Evolutionary conservation across 2,329 filamentous ascomycete genomes (phyloP).

Genomic region (Fusarium duplospermum): DNA sequence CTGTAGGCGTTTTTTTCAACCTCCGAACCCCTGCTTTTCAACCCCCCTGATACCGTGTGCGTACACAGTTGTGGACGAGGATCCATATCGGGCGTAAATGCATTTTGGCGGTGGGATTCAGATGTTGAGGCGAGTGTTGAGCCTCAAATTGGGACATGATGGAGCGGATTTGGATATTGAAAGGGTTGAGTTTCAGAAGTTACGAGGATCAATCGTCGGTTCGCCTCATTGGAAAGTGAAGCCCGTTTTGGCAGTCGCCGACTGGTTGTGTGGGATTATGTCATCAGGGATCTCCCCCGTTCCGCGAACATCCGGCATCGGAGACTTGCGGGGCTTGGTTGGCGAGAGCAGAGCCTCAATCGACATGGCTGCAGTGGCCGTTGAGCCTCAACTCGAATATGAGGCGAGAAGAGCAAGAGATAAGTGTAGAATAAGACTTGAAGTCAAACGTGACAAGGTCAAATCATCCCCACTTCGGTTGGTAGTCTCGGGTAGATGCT

Average conservation of each 20-base stretch:
- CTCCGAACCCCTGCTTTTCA: constrained; percentile 28
- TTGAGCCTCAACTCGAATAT: neutral
- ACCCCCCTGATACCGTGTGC: constrained; percentile 19
- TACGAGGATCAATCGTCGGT: neutral
- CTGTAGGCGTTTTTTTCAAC: constrained; percentile 23
- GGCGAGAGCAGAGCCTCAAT: neutral
- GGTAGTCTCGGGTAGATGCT: neutral
- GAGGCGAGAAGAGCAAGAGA: neutral
- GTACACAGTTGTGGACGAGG: neutral
- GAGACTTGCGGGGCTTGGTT: constrained; percentile 1
- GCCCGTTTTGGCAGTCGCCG: constrained; percentile 3
- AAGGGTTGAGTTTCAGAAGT: constrained; percentile 5
- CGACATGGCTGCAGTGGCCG: neutral
- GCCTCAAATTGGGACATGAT: constrained; percentile 3
- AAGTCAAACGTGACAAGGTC: neutral
- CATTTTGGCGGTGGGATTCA: neutral
- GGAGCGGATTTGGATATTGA: constrained; percentile 4
- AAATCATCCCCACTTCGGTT: neutral
- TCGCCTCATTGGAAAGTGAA: neutral
- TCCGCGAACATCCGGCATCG: neutral
- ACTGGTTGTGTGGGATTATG: constrained; percentile 18
- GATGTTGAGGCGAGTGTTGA: constrained; percentile 8
- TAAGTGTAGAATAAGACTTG: neutral
- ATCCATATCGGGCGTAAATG: constrained; percentile 1
- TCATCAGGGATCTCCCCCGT: neutral